Evolutionary conservation across 345 rosid genomes (phyloP).

Genomic region (Salix dunnii): DNA sequence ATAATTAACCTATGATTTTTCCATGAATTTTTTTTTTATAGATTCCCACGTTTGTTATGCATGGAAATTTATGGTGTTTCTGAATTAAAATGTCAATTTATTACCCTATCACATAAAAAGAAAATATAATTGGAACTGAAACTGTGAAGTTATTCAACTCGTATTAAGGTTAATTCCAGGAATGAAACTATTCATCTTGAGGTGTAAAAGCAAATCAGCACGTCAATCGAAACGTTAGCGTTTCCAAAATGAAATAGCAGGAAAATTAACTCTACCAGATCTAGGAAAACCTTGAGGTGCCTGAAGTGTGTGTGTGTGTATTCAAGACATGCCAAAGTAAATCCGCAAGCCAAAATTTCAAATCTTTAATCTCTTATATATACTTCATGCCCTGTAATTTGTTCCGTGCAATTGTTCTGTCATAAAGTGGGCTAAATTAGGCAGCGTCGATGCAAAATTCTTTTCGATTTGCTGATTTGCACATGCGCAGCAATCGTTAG

Average conservation of each 20-base stretch:
- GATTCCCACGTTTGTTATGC: background rate
- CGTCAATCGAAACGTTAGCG: no score
- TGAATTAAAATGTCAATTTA: constrained; percentile 7
- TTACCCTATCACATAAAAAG: background rate
- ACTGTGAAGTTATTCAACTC: background rate
- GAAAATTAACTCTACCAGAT: no score
- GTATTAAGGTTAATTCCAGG: no score
- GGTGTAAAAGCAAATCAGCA: no score
- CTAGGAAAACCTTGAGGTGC: no score
- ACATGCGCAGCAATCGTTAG: background rate
- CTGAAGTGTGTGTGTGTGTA: no score
- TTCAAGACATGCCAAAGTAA: no score
- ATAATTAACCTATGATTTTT: background rate
- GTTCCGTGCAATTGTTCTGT: background rate
- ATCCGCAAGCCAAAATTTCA: no score
- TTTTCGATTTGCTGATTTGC: background rate
- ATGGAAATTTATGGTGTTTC: background rate
- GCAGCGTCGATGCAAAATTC: background rate
- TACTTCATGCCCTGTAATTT: background rate
- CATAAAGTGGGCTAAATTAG: background rate
- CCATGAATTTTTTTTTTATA: background rate
- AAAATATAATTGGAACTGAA: background rate
- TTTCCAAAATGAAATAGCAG: no score
- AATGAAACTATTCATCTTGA: no score
- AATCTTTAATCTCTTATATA: no score